These are phyloP conservation scores for Ophiognomonia clavigignenti-juglandacearum DNA, from an alignment of 2,329 filamentous ascomycete genomes.

Conservation along the genomic window DNA sequence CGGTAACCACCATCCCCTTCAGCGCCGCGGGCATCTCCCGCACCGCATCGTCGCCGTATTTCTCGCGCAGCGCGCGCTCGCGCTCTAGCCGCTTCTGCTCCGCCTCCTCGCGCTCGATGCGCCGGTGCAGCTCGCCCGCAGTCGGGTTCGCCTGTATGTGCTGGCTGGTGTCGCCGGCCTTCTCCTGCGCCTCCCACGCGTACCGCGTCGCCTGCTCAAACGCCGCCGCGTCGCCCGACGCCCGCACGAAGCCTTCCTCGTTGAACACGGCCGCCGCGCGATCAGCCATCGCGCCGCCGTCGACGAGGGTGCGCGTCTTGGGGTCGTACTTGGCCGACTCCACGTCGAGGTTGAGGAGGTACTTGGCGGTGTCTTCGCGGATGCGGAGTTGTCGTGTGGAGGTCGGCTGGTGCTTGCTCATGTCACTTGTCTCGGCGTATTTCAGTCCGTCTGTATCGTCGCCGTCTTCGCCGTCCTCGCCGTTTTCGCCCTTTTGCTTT, in stretches of 20 bases:
- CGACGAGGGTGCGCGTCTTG: slow-evolving; percentile 87
- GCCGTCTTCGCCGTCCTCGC: slow-evolving; percentile 52
- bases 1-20: slow-evolving; percentile 63
- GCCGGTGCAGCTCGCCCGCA: slow-evolving; percentile 77
- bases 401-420: slow-evolving; percentile 89
- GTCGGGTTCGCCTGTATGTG: slow-evolving; percentile 97
- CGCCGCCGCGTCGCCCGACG: slow-evolving; percentile 85
- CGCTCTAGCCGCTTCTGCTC: slow-evolving; percentile 64
- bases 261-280: slow-evolving; percentile 78
- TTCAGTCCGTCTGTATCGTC: slow-evolving; percentile 64
- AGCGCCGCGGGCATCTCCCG: slow-evolving; percentile 55
- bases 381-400: slow-evolving; percentile 86
- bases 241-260: slow-evolving; percentile 86
- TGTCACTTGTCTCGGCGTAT: slow-evolving; percentile 93
- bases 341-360: slow-evolving; percentile 87
- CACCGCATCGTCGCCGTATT: slow-evolving; percentile 68
- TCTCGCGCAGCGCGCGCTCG: slow-evolving; percentile 68
- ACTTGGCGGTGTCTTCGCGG: slow-evolving; percentile 95
- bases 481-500: slow-evolving; percentile 44
- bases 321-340: slow-evolving; percentile 98
- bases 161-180: slow-evolving; percentile 68
- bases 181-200: slow-evolving; percentile 93
- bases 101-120: slow-evolving; percentile 71
- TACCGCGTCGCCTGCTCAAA: slow-evolving; percentile 87
- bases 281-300: slow-evolving; percentile 75